phyloP scores from a whole-genome alignment of 805 yeast genomes.

The Starmerella stellata region DNA sequence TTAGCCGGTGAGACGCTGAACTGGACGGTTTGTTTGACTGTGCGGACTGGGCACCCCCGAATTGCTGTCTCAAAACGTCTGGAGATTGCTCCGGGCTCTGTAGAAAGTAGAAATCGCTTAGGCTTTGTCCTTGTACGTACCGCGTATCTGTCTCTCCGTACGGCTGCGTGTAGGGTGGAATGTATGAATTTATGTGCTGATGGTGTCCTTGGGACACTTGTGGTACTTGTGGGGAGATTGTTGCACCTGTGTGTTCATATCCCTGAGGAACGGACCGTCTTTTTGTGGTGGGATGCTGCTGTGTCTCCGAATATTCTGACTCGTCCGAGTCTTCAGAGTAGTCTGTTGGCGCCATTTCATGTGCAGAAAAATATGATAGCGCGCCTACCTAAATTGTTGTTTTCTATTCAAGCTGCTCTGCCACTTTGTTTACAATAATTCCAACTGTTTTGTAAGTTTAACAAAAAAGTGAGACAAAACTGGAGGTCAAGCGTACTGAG shows the following conservation, averaged over 20 bases:
- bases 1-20: neutral
- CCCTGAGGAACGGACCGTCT: neutral
- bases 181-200: neutral
- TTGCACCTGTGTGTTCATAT: neutral
- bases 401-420: neutral
- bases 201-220: conserved; percentile 1
- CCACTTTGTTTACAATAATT: neutral
- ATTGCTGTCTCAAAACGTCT: neutral
- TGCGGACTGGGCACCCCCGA: neutral
- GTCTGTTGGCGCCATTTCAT: conserved; percentile 7
- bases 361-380: neutral
- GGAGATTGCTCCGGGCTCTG: conserved; percentile 8
- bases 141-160: conserved; percentile 1
- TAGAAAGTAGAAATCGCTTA: conserved; percentile 9
- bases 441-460: neutral
- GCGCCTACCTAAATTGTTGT: neutral
- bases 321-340: neutral
- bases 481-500: neutral
- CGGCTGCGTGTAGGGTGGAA: neutral
- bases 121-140: conserved; percentile 5
- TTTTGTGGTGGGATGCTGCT: neutral
- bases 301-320: conserved; percentile 1
- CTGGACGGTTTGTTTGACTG: neutral
- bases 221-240: neutral
- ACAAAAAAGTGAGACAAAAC: neutral